phyloP scores from a whole-genome alignment of 805 yeast species.

The Ogataea chonburiensis region DNA sequence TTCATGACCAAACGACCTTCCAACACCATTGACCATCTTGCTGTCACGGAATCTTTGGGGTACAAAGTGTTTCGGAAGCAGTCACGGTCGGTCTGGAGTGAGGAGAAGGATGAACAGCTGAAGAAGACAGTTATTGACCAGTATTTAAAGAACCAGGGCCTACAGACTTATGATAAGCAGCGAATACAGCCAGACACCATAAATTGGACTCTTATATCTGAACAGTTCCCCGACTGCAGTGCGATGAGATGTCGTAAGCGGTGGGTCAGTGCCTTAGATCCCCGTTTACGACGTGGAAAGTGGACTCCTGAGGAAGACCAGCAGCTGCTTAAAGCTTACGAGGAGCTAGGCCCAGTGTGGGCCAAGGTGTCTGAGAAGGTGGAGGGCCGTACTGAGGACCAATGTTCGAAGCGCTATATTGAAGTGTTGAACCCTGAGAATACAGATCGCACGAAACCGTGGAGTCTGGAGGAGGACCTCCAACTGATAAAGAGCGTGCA shows the following conservation, averaged over 20 bases:
- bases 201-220: slow-evolving; percentile 63
- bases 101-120: slow-evolving; percentile 66
- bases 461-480: slow-evolving; percentile 79
- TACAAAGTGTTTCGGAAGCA: slow-evolving; percentile 68
- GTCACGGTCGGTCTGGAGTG: slow-evolving; percentile 69
- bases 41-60: slow-evolving; percentile 69
- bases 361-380: slow-evolving; percentile 74
- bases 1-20: slow-evolving; percentile 8
- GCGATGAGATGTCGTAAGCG: slow-evolving; percentile 83
- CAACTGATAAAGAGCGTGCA: slow-evolving; percentile 65
- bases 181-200: slow-evolving; percentile 40
- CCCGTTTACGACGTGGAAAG: slow-evolving; percentile 74
- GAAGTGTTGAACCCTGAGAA: slow-evolving; percentile 86
- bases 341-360: slow-evolving; percentile 79
- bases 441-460: slow-evolving; percentile 70
- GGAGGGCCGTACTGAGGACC: slow-evolving; percentile 88
- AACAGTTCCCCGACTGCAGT: slow-evolving; percentile 49
- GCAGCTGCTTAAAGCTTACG: slow-evolving; percentile 58
- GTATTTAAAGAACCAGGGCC: slow-evolving; percentile 20
- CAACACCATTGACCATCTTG: slow-evolving; percentile 47
- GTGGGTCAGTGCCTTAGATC: slow-evolving; percentile 85
- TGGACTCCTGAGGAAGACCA: slow-evolving; percentile 86
- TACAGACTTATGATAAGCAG: slow-evolving; percentile 24
- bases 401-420: slow-evolving; percentile 86
- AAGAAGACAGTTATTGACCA: slow-evolving; percentile 41